These are phyloP conservation scores for Nissolia schottii DNA, from an alignment of 306 rosid genomes.

Conservation along the genomic window DNA sequence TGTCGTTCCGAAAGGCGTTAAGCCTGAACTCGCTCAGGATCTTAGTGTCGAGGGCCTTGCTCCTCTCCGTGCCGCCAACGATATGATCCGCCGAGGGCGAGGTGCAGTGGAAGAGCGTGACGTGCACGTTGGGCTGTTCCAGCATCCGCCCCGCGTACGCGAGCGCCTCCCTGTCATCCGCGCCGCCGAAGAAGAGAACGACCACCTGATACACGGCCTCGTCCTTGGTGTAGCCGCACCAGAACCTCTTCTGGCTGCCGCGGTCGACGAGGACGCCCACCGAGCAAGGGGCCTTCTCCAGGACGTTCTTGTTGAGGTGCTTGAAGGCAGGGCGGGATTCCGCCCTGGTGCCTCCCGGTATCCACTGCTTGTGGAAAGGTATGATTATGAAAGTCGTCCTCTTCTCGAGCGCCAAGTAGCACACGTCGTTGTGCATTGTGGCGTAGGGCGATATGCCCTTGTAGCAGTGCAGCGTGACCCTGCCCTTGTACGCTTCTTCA, in stretches of 20 bases:
- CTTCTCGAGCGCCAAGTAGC: conserved; percentile 64
- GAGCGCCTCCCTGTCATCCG: conserved; percentile 65
- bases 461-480: conserved; percentile 36
- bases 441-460: conserved; percentile 61
- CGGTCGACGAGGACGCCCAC: conserved; percentile 67
- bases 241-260: conserved; percentile 33
- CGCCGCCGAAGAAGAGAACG: conserved; percentile 62
- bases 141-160: conserved; percentile 55
- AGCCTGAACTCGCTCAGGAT: conserved; percentile 48
- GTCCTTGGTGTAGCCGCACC: conserved; percentile 16
- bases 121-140: conserved; percentile 35
- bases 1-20: conserved; percentile 43
- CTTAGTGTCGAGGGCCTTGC: conserved; percentile 53
- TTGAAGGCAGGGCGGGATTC: conserved; percentile 35
- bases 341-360: conserved; percentile 26
- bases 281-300: conserved; percentile 78
- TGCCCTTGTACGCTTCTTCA: conserved; percentile 23
- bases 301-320: conserved; percentile 52
- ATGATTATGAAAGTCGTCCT: conserved; percentile 52
- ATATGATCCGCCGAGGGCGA: conserved; percentile 34
- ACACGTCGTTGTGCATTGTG: conserved; percentile 79
- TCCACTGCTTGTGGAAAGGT: conserved; percentile 54
- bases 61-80: conserved; percentile 45
- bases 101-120: conserved; percentile 47
- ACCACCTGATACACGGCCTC: conserved; percentile 40